phyloP scores from a whole-genome alignment of 2,329 filamentous ascomycete species.

The Calonectria hawksworthii region DNA sequence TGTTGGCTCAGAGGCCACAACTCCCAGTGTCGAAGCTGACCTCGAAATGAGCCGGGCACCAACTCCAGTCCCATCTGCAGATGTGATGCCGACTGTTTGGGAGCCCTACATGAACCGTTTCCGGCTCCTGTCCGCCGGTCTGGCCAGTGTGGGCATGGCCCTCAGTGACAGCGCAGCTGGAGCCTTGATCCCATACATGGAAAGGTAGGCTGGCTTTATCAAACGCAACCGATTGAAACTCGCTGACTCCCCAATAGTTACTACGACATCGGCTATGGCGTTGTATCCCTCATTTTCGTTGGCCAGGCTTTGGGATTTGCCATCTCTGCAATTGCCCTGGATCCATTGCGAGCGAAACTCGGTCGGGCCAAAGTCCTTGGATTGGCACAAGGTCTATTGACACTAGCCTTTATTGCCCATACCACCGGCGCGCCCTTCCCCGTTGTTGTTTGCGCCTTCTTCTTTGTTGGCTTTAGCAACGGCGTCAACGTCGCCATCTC shows the following conservation, averaged over 20 bases:
- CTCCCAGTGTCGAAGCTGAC: constrained; percentile 40
- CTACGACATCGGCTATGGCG: constrained; percentile 81
- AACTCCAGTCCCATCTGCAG: constrained; percentile 57
- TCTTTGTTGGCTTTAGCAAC: constrained; percentile 73
- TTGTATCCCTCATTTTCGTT: constrained; percentile 87
- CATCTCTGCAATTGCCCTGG: constrained; percentile 77
- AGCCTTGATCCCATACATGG: constrained; percentile 85
- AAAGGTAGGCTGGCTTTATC: constrained; percentile 59
- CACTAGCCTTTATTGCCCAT: constrained; percentile 74
- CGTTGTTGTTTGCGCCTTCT: constrained; percentile 76
- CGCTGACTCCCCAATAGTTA: constrained; percentile 55
- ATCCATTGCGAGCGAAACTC: constrained; percentile 71
- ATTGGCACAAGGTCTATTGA: constrained; percentile 68
- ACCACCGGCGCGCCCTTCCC: constrained; percentile 79
- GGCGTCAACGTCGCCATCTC: constrained; percentile 69
- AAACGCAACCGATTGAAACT: not conserved
- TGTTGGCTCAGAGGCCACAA: constrained; percentile 21
- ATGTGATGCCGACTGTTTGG: constrained; percentile 69
- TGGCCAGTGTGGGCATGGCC: constrained; percentile 78
- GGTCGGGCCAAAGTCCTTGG: constrained; percentile 77
- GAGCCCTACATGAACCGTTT: constrained; percentile 78
- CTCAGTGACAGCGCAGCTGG: constrained; percentile 83
- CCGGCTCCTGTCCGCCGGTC: constrained; percentile 73
- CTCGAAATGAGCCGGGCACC: constrained; percentile 69
- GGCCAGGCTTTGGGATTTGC: constrained; percentile 84